Evolutionary conservation across 345 rosid species (phyloP).

Genomic region (Sisymbrium altissimum): DNA sequence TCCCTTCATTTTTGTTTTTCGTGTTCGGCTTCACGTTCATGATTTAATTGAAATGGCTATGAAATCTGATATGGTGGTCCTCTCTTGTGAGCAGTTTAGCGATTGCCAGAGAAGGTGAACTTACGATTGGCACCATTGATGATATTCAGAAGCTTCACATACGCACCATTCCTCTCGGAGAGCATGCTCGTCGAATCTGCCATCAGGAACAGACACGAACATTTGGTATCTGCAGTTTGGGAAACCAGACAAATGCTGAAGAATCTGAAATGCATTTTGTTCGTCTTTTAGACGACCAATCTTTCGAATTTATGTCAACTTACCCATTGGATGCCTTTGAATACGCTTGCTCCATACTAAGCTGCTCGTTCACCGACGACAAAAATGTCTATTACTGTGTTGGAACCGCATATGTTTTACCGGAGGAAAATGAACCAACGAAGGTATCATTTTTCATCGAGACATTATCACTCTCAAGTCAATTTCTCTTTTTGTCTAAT

Average conservation of each 20-base stretch:
- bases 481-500: not conserved
- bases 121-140: conserved; percentile 96
- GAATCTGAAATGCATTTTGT: conserved; percentile 81
- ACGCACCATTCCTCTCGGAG: conserved; percentile 96
- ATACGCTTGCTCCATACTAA: conserved; percentile 86
- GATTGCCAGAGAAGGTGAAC: conserved; percentile 97
- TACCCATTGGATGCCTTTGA: conserved; percentile 87
- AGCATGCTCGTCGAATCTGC: conserved; percentile 93
- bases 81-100: conserved; percentile 64
- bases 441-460: conserved; percentile 50
- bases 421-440: conserved; percentile 92
- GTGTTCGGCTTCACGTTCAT: conserved; percentile 27
- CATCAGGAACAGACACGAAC: conserved; percentile 97
- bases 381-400: conserved; percentile 84
- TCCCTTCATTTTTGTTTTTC: not conserved
- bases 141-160: conserved; percentile 99
- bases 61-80: conserved; percentile 25
- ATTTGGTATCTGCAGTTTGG: conserved; percentile 85
- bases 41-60: not conserved
- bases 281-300: conserved; percentile 89
- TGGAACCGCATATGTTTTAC: conserved; percentile 96
- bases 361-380: conserved; percentile 91
- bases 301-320: conserved; percentile 77
- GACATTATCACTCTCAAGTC: not conserved
- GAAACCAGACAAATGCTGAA: conserved; percentile 70